Base-by-base conservation (phyloP, 73 alveolate species). In the Strombidium stylifer region DNA sequence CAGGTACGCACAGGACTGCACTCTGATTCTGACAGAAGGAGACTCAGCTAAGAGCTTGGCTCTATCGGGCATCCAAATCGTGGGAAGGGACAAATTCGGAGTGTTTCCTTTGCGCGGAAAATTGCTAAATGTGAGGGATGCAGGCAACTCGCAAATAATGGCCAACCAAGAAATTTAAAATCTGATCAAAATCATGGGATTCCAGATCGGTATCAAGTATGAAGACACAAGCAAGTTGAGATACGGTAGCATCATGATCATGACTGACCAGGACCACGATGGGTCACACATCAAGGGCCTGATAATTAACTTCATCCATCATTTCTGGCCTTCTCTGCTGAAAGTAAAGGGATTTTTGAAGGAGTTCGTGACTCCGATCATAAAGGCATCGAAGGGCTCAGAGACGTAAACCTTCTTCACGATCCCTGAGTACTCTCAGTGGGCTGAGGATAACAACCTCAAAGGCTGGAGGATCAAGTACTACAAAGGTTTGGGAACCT, bases 261-360 rank as follows among this genome's bases (percentile, higher is more conserved):
- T 97, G 99, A 97, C 99, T 34, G 99, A 97, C 73, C 93, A 97
- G 74, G 99, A 97, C 87, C 97, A 90, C 72, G 99, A 97, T 85
- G 99, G 99, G 21, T 91, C 98, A 40, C 99, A 97, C 84, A 97
- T 97, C 53, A 97, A 97, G 77, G 99, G 99, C 41, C 94, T 97
- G 47, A 82, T 97, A 45, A 94, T 97, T 65, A 96, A 97, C 78
- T 86, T 97, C 68, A 81, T 97, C 32, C 98, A 97, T 54, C 81
- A 84, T 50, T 97, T 94, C 72, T 97, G 99, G 99, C 99, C 99
- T 0, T 75, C 97, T 16, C 76, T 97, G 53, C 69, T 95, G 3
- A 75, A 94, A 69, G 72, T 89, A 52, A 92, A 89, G 25, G 97
- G 93, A 21, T 97, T 97, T 85, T 68, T 97, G 64, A 93, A 94